These are phyloP conservation scores for Castanospermum australe DNA, from an alignment of 306 rosid genomes.

Conservation along the genomic window DNA sequence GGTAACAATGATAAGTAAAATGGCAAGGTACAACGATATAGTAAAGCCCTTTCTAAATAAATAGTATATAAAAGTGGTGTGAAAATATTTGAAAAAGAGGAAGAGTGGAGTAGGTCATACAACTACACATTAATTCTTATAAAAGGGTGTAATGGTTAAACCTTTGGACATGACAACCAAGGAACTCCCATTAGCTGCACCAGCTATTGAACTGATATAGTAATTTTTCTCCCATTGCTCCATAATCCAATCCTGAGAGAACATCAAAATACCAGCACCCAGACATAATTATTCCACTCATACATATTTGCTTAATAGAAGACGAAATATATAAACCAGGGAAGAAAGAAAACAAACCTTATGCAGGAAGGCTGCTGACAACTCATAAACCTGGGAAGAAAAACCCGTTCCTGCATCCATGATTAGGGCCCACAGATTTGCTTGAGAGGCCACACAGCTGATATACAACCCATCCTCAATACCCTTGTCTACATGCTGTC, in stretches of 20 bases:
- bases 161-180: constrained; percentile 99
- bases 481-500: constrained; percentile 92
- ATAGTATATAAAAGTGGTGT: background rate
- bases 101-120: background rate
- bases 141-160: constrained; percentile 17
- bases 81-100: background rate
- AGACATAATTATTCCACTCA: constrained; percentile 10
- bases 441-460: constrained; percentile 81
- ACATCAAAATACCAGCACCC: constrained; percentile 20
- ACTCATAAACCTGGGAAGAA: constrained; percentile 84
- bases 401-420: constrained; percentile 97
- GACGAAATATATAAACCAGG: constrained; percentile 11
- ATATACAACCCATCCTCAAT: constrained; percentile 88
- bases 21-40: background rate
- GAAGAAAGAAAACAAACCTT: constrained; percentile 52
- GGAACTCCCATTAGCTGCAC: constrained; percentile 86
- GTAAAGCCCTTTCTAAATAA: background rate
- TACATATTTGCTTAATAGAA: constrained; percentile 9
- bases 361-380: constrained; percentile 79
- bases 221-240: constrained; percentile 96
- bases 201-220: constrained; percentile 91
- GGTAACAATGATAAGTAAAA: background rate
- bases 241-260: constrained; percentile 91
- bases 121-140: background rate
- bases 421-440: constrained; percentile 84